phyloP scores from a whole-genome alignment of 257 asterid genomes.

The Forsythia viridissima region DNA sequence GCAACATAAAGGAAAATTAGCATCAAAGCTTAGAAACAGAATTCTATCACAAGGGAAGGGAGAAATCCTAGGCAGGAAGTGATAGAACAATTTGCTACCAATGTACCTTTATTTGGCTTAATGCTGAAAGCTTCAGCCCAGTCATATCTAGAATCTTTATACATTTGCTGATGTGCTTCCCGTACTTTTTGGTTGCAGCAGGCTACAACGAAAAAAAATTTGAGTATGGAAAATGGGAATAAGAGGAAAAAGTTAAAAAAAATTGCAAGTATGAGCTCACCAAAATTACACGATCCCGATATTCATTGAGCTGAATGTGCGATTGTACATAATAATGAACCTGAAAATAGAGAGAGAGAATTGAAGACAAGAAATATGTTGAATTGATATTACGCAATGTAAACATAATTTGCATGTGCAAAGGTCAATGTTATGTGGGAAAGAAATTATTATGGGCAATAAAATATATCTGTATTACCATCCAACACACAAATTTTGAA shows the following conservation, averaged over 20 bases:
- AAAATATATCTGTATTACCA: background rate
- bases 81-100: conserved; percentile 13
- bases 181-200: conserved; percentile 52
- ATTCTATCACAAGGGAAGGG: conserved; percentile 1
- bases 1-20: conserved; percentile 26
- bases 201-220: conserved; percentile 43
- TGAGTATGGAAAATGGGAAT: conserved; percentile 12
- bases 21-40: background rate
- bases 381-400: background rate
- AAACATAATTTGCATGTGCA: background rate
- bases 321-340: conserved; percentile 78
- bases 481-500: background rate
- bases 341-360: conserved; percentile 32
- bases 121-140: conserved; percentile 70
- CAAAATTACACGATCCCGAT: conserved; percentile 74
- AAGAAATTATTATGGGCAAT: background rate
- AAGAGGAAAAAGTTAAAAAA: background rate
- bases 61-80: conserved; percentile 4
- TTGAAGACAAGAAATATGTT: conserved; percentile 7
- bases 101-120: conserved; percentile 64
- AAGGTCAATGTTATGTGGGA: background rate
- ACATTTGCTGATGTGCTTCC: conserved; percentile 55
- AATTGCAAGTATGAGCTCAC: conserved; percentile 39
- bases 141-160: conserved; percentile 74
- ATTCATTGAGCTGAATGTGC: conserved; percentile 81